These are phyloP conservation scores for Penicillium ucsense DNA, from an alignment of 495 filamentous ascomycete genomes.

Conservation along the genomic window DNA sequence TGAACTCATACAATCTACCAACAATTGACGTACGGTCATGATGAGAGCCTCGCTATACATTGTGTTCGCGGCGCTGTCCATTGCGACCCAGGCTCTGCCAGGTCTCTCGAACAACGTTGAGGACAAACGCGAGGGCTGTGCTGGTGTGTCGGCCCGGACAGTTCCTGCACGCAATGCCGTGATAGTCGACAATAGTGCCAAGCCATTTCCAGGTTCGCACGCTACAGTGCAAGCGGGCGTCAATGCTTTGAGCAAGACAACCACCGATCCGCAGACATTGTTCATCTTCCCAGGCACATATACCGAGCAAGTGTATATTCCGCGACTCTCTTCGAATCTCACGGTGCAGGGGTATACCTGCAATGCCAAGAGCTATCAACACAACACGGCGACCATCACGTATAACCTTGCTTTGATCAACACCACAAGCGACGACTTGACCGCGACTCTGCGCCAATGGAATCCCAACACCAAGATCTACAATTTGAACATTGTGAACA, in stretches of 20 bases:
- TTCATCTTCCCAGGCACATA: background rate
- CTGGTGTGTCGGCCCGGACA: background rate
- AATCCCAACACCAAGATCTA: background rate
- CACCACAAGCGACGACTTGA: conserved; percentile 34
- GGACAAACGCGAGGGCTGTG: background rate
- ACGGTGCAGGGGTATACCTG: background rate
- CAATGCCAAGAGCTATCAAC: background rate
- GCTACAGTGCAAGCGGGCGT: background rate
- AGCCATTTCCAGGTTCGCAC: background rate
- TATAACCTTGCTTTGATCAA: conserved; percentile 19
- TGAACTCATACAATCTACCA: too few species aligned
- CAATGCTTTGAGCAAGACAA: background rate
- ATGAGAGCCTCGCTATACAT: too few species aligned
- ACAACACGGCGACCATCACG: background rate
- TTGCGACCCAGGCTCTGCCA: too few species aligned
- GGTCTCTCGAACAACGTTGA: too few species aligned
- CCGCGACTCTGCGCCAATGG: background rate
- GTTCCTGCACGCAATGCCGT: background rate
- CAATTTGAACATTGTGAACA: conserved; percentile 1
- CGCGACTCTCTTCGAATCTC: background rate
- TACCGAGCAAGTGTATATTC: background rate
- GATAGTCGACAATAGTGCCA: background rate
- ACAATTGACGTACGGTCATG: too few species aligned
- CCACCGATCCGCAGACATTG: background rate
- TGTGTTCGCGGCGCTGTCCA: too few species aligned